Base-by-base conservation (phyloP, 2,329 filamentous ascomycete species). In the Stagonosporopsis chrysanthemi region DNA sequence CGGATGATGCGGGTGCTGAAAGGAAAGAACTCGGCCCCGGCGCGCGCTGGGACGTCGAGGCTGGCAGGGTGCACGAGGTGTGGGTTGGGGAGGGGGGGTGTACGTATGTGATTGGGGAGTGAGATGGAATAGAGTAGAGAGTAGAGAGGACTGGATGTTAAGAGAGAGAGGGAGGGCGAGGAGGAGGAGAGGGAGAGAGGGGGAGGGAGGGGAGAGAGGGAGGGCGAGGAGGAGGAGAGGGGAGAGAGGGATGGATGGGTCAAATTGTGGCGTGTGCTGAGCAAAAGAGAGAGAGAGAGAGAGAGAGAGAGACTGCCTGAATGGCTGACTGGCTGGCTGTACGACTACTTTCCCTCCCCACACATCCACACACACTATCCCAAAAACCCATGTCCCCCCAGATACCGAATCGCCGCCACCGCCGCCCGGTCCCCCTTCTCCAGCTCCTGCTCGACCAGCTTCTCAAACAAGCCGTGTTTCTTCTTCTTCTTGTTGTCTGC, bases 61-160 rank as follows among this genome's bases (percentile, higher is more conserved):
- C 87, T 2, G 81, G 82, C 7, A 80, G 82, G 55, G 72, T 84
- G 12, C 89, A 91, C 65, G 88, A 91, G 75, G 88, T 91, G 1
- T 90, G 87, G 85, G 82, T 90, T 43, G 88, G 88, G 1, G 64
- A 74, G 1, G 78, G 84, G 58, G 89, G 89, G 0, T 91, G 89
- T 72, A 90, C 86, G 2, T 89, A 88, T 77, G 86, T 86, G 24
- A 86, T 87, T 69, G 84, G 84, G 23, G 83, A 86, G 66, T 84
- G 48, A n/a, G n/a, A n/a, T n/a, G n/a, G n/a, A n/a, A n/a, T n/a
- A n/a, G n/a, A n/a, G n/a, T n/a, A n/a, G 69, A 6, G 26, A 9
- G 26, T 28, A 5, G 26, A 28, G 26, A 5, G 5, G 26, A 9
- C 9, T 28, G 26, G 26, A 5, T 28, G 26, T 28, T 28, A 9